These are phyloP conservation scores for Penicillium janthinellum DNA, from an alignment of 2,329 filamentous ascomycete species.

Conservation along the genomic window DNA sequence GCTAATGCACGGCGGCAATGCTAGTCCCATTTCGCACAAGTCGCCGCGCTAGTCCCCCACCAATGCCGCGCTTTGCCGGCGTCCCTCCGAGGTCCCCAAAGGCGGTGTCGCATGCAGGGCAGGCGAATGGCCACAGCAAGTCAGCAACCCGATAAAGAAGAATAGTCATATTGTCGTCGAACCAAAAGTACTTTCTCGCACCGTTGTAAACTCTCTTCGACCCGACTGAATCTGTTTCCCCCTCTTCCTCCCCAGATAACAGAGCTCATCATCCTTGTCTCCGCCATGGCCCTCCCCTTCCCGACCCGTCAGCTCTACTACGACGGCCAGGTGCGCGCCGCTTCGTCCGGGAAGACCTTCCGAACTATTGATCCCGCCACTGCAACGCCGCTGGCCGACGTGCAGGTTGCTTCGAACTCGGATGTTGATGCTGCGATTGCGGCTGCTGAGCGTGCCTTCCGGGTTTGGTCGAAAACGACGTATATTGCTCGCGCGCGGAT, in stretches of 20 bases:
- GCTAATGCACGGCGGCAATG: slow-evolving; percentile 7
- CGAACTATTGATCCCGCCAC: slow-evolving; percentile 74
- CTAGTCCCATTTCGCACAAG: background rate
- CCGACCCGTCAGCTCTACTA: slow-evolving; percentile 70
- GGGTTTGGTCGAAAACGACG: slow-evolving; percentile 73
- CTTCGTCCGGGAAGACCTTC: slow-evolving; percentile 65
- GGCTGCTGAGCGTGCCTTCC: slow-evolving; percentile 72
- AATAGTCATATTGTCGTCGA: background rate
- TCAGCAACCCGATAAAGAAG: background rate
- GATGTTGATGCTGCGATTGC: slow-evolving; percentile 73
- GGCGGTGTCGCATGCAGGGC: background rate
- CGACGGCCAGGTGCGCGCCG: slow-evolving; percentile 67
- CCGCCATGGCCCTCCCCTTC: slow-evolving; percentile 42
- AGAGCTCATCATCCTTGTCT: background rate
- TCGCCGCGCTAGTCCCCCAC: slow-evolving; percentile 2
- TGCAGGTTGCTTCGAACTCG: slow-evolving; percentile 67
- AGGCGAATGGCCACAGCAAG: background rate
- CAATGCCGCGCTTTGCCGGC: background rate
- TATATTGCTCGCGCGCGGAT: slow-evolving; percentile 75
- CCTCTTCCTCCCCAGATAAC: background rate
- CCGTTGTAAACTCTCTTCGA: background rate
- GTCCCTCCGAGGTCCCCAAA: background rate
- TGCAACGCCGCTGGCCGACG: slow-evolving; percentile 66
- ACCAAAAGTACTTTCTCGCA: background rate
- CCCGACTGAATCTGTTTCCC: background rate